phyloP scores from a whole-genome alignment of 176 grass and related monocot species.

The bread wheat (Triticum aestivum) region DNA sequence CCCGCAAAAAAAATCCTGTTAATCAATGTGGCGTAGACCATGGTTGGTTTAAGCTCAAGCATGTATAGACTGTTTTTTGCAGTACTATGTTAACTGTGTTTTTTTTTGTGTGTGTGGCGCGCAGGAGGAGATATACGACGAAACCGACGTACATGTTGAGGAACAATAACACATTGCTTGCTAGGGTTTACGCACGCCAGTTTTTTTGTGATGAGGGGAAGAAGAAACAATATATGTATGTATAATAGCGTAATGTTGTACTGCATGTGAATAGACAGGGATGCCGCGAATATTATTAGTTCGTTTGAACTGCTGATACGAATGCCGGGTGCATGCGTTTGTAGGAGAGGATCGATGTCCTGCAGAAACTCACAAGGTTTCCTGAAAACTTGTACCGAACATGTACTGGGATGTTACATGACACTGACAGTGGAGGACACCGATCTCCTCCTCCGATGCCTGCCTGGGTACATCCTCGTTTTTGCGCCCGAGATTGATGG shows the following conservation, averaged over 20 bases:
- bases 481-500: too few species aligned
- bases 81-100: background rate
- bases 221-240: background rate
- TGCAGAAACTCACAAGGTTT: background rate
- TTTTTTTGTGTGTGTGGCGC: background rate
- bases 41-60: background rate
- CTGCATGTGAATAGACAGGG: background rate
- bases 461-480: too few species aligned
- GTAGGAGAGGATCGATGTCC: background rate
- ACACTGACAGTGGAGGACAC: background rate
- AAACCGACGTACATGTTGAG: slow-evolving; percentile 74
- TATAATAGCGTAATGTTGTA: background rate
- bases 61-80: background rate
- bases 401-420: background rate
- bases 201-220: slow-evolving; percentile 9
- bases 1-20: background rate
- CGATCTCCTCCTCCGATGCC: too few species aligned
- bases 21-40: background rate
- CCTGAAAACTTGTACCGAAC: background rate
- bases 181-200: background rate
- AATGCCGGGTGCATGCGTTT: background rate
- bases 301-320: background rate
- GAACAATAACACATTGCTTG: slow-evolving; percentile 40
- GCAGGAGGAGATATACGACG: slow-evolving; percentile 97
- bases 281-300: background rate